Evolutionary conservation across 371 early-diverging fungal species (phyloP), one percentile per base, ranked within the genome.

Genomic region (Blakeslea trispora): DNA sequence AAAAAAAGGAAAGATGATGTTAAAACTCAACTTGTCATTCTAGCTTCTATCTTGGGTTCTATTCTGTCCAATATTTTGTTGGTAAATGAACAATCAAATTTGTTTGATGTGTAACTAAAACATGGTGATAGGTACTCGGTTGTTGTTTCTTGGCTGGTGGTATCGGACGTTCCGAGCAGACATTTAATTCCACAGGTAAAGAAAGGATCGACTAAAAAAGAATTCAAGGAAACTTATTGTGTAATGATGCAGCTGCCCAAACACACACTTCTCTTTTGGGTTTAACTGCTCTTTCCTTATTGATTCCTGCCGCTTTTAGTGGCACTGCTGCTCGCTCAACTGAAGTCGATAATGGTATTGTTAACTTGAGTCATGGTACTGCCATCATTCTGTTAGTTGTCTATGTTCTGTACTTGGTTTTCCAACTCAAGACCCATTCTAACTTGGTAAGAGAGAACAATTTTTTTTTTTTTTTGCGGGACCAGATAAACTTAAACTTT

Each of bases 61-160:
- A 87, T 93, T 22, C 77, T 94, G 31, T 91, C 91, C 56, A 94
- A 93, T 70, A 69, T 94, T 41, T 74, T 94, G 32, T 72, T 93
- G 50, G 89, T 70, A 70, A 53, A n/a, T n/a, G n/a, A n/a, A n/a
- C n/a, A n/a, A n/a, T n/a, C n/a, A n/a, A n/a, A n/a, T n/a, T n/a
- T n/a, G n/a, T n/a, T n/a, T n/a, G n/a, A n/a, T n/a, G n/a, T 21
- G 45, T 45, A 23, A 14, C 15, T 19, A 28, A 28, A 28, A 28
- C 28, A 9, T 44, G 13, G 5, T 28, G n/a, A 19, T 59, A 72
- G 73, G 70, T 86, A 11, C 73, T 84, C 22, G 91, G 91, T n/a
- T 81, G 87, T 57, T 91, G 90, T 56, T 92, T 93, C 77, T 66
- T 93, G 49, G 69, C 77, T 19, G 94, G 94, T 45, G 93, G 94